Evolutionary conservation across 208 protist species (phyloP).

Genomic region (Acanthamoeba healyi): DNA sequence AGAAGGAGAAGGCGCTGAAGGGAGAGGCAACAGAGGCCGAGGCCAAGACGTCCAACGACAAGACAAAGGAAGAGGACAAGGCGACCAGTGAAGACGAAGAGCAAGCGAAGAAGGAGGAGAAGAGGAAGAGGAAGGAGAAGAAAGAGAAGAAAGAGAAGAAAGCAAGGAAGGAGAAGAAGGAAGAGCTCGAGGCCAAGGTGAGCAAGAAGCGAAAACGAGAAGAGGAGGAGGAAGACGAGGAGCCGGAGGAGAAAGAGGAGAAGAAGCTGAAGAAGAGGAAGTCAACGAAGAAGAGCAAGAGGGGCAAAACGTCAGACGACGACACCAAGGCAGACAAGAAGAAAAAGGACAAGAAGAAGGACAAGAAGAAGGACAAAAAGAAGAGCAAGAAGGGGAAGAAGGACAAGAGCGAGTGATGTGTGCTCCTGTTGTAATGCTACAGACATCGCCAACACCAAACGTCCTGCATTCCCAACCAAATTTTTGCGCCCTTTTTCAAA

Average conservation of each 20-base stretch:
- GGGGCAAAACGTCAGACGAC: background rate
- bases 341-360: background rate
- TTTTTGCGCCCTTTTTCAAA: conserved; percentile 31
- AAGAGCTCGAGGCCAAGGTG: background rate
- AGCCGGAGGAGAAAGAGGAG: too few relatives aligned
- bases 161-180: background rate
- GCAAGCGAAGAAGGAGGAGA: background rate
- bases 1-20: background rate
- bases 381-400: background rate
- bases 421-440: too few relatives aligned
- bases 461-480: background rate
- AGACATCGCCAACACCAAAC: background rate
- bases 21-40: background rate
- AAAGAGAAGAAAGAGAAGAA: background rate
- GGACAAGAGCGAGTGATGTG: conserved; percentile 4
- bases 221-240: background rate
- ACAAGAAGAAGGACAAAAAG: background rate
- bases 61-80: too few relatives aligned
- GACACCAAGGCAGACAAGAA: background rate
- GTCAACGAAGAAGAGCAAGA: conserved; percentile 11
- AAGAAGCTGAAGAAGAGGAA: too few relatives aligned
- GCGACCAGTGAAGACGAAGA: background rate
- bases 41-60: too few relatives aligned
- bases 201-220: background rate
- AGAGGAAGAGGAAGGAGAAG: background rate